A percentile compares a stretch with the other conserved stretches of the same genome.
Evolutionary conservation across 2,329 filamentous ascomycete genomes (phyloP).

Genomic region (Zymoseptoria ardabiliae): DNA sequence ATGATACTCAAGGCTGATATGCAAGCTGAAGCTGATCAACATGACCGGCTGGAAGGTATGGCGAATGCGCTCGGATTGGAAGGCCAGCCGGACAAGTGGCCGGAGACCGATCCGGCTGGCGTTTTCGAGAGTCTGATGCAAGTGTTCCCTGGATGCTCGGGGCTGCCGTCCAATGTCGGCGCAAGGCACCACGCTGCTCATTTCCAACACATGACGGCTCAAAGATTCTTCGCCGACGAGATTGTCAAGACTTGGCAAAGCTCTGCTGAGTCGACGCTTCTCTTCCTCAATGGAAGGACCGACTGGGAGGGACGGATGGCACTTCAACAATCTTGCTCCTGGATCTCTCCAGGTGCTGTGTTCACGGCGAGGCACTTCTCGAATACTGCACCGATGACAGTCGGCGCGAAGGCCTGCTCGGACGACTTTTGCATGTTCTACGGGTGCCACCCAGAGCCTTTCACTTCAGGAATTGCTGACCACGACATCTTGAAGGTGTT

Average conservation of each 20-base stretch:
- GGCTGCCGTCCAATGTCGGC: neutral
- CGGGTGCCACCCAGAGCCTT: neutral
- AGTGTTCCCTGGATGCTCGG: neutral
- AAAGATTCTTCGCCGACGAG: neutral
- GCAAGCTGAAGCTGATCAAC: neutral
- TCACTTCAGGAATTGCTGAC: neutral
- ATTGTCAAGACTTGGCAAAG: neutral
- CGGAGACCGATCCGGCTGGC: neutral
- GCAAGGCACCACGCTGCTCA: neutral
- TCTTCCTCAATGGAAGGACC: neutral
- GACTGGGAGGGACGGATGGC: neutral
- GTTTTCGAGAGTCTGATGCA: neutral
- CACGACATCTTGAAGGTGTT: neutral
- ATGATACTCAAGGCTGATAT: neutral
- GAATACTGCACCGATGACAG: too few species aligned
- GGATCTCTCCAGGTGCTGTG: neutral
- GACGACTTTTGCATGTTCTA: neutral
- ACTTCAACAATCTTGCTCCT: neutral
- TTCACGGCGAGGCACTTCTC: neutral
- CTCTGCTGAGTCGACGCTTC: neutral
- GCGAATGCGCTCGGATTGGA: neutral
- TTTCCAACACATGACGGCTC: neutral
- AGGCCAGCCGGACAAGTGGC: neutral
- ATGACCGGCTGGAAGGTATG: neutral
- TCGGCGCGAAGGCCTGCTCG: too few species aligned